Percentiles rank a stretch among this genome's conserved stretches.
phyloP scores from a whole-genome alignment of 1,139 yeast species.

The Yamadazyma diospyri region DNA sequence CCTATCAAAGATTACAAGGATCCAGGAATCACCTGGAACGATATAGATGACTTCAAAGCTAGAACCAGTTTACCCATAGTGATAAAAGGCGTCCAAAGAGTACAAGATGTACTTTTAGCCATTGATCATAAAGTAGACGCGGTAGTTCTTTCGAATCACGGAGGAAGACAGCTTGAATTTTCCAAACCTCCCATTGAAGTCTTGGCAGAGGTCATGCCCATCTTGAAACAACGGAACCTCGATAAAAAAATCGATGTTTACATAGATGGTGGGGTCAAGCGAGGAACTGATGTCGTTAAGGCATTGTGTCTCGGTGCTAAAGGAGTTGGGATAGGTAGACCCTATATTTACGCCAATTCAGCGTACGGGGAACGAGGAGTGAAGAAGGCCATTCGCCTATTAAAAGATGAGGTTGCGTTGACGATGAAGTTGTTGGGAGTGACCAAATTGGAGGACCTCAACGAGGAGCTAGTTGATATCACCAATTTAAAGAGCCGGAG shows the following conservation, averaged over 20 bases:
- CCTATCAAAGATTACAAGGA: constrained; percentile 11
- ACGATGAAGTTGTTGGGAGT: constrained; percentile 48
- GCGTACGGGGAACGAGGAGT: constrained; percentile 52
- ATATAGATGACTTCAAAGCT: constrained; percentile 18
- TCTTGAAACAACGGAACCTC: constrained; percentile 31
- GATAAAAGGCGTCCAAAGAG: constrained; percentile 51
- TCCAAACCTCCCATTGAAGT: constrained; percentile 48
- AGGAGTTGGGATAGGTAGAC: constrained; percentile 52
- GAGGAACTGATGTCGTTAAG: constrained; percentile 53
- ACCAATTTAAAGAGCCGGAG: constrained; percentile 8
- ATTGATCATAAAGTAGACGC: constrained; percentile 45
- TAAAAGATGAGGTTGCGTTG: constrained; percentile 43
- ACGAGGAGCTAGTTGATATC: constrained; percentile 17
- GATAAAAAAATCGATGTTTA: constrained; percentile 40
- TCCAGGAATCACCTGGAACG: constrained; percentile 19
- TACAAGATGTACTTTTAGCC: constrained; percentile 49
- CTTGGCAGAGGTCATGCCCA: constrained; percentile 43
- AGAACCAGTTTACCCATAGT: constrained; percentile 31
- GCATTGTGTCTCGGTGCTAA: constrained; percentile 57
- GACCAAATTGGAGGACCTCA: constrained; percentile 33
- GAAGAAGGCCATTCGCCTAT: constrained; percentile 36
- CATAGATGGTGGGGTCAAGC: constrained; percentile 53
- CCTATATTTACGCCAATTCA: constrained; percentile 45
- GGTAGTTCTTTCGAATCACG: constrained; percentile 52
- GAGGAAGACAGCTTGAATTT: constrained; percentile 53